Base-by-base conservation (phyloP, 2,329 filamentous ascomycete genomes). In the Aschersonia sp. region DNA sequence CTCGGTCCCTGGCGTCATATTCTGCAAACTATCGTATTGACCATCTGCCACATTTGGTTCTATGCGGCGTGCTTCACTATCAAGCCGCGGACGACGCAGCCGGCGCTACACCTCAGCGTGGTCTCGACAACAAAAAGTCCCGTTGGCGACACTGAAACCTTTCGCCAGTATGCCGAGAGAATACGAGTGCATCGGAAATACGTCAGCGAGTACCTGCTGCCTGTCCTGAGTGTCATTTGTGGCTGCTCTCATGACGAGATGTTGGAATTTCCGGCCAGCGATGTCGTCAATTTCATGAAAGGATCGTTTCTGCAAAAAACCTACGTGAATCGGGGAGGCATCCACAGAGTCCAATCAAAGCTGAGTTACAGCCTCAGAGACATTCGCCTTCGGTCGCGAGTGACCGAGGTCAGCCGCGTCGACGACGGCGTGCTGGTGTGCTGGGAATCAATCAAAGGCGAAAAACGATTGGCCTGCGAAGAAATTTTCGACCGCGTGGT, bases 41-140 rank as follows among this genome's bases (percentile, higher is more conserved):
- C 67, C 6, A 46, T 69, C 0, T 76, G 70, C 52, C 73, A 79
- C 51, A 52, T 65, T 31, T 79, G 72, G 70, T 77, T 77, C 57
- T 68, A 68, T 0, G 32, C 69, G 4, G 74, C 70, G 32, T 77
- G 72, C 54, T 73, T 76, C 53, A 58, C 68, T 12, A 51, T 77
- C 30, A 54, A 56, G 4, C 70, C 73, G 0, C 32, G 51, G 7
- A 45, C 43, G 4, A 41, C n/a, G 40, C 37, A 12, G 10, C 14
- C 14, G n/a, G 35, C 31, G 45, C 12, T 30, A 12, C 5, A 32
- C 5, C 29, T 9, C 10, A 31, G 30, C 22, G 12, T 32, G 4
- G 32, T 46, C 7, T n/a, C 14, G 12, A 4, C 6, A 31, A 5
- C 32, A 31, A 4, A 35, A 30, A 4, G n/a, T 5, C 4, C 12